phyloP scores from a whole-genome alignment of 768 basidiomycete genomes.

The Suillus spraguei region DNA sequence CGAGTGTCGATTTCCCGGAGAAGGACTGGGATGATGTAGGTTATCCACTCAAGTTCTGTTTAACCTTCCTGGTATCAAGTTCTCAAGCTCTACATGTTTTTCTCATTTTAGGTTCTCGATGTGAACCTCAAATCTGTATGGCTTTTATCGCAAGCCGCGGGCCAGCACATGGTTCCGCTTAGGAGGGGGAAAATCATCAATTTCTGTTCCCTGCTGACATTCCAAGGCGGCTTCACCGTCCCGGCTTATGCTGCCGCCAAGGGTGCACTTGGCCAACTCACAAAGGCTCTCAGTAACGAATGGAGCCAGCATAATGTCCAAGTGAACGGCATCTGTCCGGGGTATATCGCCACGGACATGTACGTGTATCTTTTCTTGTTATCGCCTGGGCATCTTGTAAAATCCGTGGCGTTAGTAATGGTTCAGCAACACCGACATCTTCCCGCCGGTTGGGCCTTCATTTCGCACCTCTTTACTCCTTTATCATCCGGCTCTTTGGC shows the following conservation, averaged over 20 bases:
- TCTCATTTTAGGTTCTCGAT: conserved; percentile 62
- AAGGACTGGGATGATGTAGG: conserved; percentile 73
- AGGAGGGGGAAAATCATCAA: conserved; percentile 75
- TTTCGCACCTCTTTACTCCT: conserved; percentile 10
- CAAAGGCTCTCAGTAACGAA: conserved; percentile 91
- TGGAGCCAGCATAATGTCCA: conserved; percentile 89
- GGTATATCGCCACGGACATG: conserved; percentile 91
- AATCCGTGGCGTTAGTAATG: conserved; percentile 10
- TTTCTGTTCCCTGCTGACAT: conserved; percentile 55
- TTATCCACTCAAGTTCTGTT: conserved; percentile 33
- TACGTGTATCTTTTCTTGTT: conserved; percentile 39
- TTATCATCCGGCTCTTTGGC: conserved; percentile 13
- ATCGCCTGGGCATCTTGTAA: conserved; percentile 10
- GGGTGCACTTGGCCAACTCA: conserved; percentile 82
- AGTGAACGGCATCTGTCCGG: conserved; percentile 87
- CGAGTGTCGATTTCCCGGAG: conserved; percentile 67
- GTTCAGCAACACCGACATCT: not conserved
- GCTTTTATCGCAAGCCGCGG: conserved; percentile 85
- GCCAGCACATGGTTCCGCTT: conserved; percentile 82
- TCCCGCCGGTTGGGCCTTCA: not conserved
- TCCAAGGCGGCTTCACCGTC: conserved; percentile 66
- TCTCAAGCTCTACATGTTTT: conserved; percentile 13
- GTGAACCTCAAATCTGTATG: conserved; percentile 89
- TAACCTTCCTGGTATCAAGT: conserved; percentile 16
- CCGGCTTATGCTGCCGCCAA: conserved; percentile 94